Percentiles rank a stretch among this genome's conserved stretches.
These are phyloP conservation scores for Prunus armeniaca DNA, from an alignment of 306 rosid species.

Conservation along the genomic window DNA sequence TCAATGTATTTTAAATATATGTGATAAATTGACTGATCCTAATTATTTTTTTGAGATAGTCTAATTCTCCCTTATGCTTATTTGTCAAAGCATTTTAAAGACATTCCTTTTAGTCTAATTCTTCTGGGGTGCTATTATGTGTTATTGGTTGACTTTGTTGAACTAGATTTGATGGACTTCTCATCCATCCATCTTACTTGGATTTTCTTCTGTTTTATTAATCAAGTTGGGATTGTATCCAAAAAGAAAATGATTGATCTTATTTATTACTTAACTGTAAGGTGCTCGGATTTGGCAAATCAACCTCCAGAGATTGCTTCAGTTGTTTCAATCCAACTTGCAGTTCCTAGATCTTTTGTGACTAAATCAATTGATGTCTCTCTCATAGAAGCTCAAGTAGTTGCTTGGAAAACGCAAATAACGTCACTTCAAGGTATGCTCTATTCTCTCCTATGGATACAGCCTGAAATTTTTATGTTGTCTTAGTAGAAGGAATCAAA, in stretches of 20 bases:
- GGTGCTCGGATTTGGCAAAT: conserved; percentile 50
- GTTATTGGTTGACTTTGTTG: not conserved
- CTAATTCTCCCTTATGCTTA: not conserved
- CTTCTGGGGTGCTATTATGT: not conserved
- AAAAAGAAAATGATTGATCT: conserved; percentile 6
- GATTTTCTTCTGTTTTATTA: too few relatives aligned
- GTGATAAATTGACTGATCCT: not conserved
- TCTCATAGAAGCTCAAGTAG: conserved; percentile 45
- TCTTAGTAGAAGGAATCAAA: conserved; percentile 17
- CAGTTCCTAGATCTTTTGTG: conserved; percentile 52
- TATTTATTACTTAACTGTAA: conserved; percentile 34
- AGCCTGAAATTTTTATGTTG: conserved; percentile 4
- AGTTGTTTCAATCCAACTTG: conserved; percentile 64
- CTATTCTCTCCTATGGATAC: conserved; percentile 18
- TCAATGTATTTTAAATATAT: not conserved
- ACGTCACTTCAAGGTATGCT: conserved; percentile 59
- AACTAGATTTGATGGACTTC: not conserved
- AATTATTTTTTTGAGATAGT: not conserved
- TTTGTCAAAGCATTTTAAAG: not conserved
- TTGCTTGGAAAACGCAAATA: conserved; percentile 78
- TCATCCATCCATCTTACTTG: not conserved
- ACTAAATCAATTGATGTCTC: conserved; percentile 50
- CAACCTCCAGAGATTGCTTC: conserved; percentile 43
- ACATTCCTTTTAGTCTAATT: not conserved
- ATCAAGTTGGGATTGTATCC: too few relatives aligned